These are phyloP conservation scores for Mycosphaerelloides madeirae DNA, from an alignment of 2,329 filamentous ascomycete genomes.

Conservation along the genomic window DNA sequence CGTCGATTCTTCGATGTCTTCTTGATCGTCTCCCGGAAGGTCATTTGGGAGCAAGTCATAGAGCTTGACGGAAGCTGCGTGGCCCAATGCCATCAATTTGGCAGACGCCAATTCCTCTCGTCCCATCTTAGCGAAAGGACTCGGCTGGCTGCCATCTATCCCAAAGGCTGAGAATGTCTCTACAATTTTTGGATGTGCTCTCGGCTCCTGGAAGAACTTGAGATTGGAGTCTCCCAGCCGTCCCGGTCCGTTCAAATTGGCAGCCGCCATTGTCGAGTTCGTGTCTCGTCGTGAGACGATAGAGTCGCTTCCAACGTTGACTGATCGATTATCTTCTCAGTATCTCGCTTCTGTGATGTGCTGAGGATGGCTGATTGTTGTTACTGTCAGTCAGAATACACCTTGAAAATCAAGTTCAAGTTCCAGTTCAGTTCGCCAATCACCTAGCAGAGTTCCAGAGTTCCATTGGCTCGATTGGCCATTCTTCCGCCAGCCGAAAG, in stretches of 20 bases:
- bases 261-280: too few relatives aligned
- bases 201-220: constrained; percentile 23
- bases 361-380: too few relatives aligned
- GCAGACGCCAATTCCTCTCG: constrained; percentile 15
- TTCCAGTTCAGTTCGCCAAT: too few relatives aligned
- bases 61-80: constrained; percentile 42
- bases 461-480: too few relatives aligned
- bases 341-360: too few relatives aligned
- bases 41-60: constrained; percentile 77
- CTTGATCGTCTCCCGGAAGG: constrained; percentile 18
- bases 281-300: too few relatives aligned
- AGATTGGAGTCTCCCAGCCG: constrained; percentile 23
- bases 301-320: too few relatives aligned
- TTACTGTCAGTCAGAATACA: too few relatives aligned
- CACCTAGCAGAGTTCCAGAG: too few relatives aligned
- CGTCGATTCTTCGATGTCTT: constrained; percentile 12
- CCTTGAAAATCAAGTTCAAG: too few relatives aligned
- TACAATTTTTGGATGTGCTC: constrained; percentile 23
- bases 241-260: constrained; percentile 18
- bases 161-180: constrained; percentile 19
- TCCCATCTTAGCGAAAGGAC: constrained; percentile 14
- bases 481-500: too few relatives aligned
- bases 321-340: too few relatives aligned
- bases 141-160: constrained; percentile 17
- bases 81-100: constrained; percentile 17